Base-by-base conservation (phyloP, 2,329 filamentous ascomycete genomes). In the Hypoxylon sp. region DNA sequence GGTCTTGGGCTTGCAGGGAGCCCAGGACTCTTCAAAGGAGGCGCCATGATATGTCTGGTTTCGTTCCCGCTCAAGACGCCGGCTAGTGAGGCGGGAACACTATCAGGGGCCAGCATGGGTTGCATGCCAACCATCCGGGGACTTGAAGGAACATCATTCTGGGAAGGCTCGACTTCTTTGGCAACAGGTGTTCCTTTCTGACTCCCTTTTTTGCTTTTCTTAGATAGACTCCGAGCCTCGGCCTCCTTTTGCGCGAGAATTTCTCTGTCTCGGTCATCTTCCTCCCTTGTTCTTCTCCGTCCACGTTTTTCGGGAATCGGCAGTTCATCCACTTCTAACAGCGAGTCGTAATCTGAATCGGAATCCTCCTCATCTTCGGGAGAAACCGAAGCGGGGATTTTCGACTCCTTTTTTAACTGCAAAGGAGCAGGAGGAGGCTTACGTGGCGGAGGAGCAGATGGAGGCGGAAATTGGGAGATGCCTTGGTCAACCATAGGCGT, bases 341-440 rank as follows among this genome's bases (percentile, higher is more conserved):
- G 85, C 67, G 94, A 91, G 63, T 96, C 93, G 71, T 94, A 96
- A 68, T 97, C 93, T 0, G 92, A 94, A 64, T 93, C 92, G 0
- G 90, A 89, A 33, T 88, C 86, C 1, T 73, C 72, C 2, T 86
- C 84, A 11, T 89, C 88, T n/a, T 90, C 87, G 2, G 75, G 71
- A 1, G 75, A 70, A 3, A 75, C 60, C 0, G 71, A 67, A 1
- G 74, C 69, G 24, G 69, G 63, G 6, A 70, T 74, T 8, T 75
- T 73, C n/a, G 75, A 74, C 16, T 77, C 71, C 48, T 82, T 81
- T 44, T 84, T 84, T 22, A 98, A 83, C 74, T 94, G 90, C 56
- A 98, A 79, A 1, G 95, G 94, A 11, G 93, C 92, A 48, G 95
- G 95, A 2, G 94, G 93, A 4, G 90, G 87, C 77, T 97, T 97